Evolutionary conservation across 148 eudicot genomes (phyloP).

Genomic region (Silene uniflora): DNA sequence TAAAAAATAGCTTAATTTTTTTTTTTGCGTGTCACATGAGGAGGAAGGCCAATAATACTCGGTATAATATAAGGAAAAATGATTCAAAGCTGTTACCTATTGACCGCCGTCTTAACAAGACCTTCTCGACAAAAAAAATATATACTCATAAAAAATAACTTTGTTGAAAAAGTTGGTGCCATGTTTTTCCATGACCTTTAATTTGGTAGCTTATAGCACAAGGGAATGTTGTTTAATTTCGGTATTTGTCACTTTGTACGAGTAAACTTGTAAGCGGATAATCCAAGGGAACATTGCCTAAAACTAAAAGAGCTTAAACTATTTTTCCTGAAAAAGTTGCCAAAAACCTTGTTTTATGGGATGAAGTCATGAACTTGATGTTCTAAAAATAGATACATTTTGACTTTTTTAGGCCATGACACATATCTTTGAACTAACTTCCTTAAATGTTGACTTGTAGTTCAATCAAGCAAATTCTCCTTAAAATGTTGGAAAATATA

Average conservation of each 20-base stretch:
- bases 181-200: neutral
- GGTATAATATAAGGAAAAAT: too few species aligned
- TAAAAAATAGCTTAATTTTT: too few species aligned
- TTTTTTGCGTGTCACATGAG: too few species aligned
- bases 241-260: neutral
- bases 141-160: too few species aligned
- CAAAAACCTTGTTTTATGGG: constrained; percentile 7
- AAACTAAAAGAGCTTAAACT: constrained; percentile 9
- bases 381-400: neutral
- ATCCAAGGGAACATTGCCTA: constrained; percentile 26
- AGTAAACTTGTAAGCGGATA: neutral
- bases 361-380: neutral
- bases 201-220: neutral
- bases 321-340: constrained; percentile 23
- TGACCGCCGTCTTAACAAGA: too few species aligned
- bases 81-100: too few species aligned
- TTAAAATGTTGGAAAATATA: too few species aligned
- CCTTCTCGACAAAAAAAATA: neutral
- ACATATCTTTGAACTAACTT: neutral
- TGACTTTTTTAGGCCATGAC: neutral
- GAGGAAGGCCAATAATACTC: too few species aligned
- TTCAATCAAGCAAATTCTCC: neutral
- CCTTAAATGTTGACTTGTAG: neutral
- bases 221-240: constrained; percentile 14
- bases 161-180: neutral